Evolutionary conservation across 2,329 filamentous ascomycete species (phyloP).

Genomic region (Trichoderma semiorbis): DNA sequence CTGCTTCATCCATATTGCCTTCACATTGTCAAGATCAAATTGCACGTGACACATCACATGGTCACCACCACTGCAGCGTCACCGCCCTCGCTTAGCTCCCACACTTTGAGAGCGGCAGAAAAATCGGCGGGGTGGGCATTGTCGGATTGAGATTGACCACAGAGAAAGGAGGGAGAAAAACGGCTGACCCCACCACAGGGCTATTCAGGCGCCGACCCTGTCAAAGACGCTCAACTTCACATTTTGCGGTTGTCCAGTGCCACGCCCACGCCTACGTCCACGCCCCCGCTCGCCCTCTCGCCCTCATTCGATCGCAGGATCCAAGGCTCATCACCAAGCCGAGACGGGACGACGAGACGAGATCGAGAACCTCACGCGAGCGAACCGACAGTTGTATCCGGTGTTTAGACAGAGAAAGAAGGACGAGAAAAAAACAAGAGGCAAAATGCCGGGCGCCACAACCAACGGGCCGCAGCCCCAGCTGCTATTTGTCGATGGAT

Average conservation of each 20-base stretch:
- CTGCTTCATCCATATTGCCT: neutral
- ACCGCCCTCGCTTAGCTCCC: slow-evolving; percentile 42
- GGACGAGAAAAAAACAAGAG: slow-evolving; percentile 17
- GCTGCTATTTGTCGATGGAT: slow-evolving; percentile 79
- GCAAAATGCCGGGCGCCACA: slow-evolving; percentile 32
- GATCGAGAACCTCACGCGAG: slow-evolving; percentile 18
- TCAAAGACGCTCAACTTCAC: slow-evolving; percentile 28
- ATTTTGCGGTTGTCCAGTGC: slow-evolving; percentile 26
- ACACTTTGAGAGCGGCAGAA: slow-evolving; percentile 38
- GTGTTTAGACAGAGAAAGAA: slow-evolving; percentile 3
- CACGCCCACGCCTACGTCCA: slow-evolving; percentile 21
- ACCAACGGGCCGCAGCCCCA: slow-evolving; percentile 50
- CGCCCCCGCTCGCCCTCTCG: slow-evolving; percentile 18
- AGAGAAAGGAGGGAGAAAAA: slow-evolving; percentile 9
- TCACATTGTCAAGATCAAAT: neutral
- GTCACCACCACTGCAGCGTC: slow-evolving; percentile 20
- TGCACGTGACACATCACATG: slow-evolving; percentile 28
- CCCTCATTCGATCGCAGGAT: slow-evolving; percentile 19
- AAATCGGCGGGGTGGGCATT: slow-evolving; percentile 36
- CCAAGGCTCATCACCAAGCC: neutral
- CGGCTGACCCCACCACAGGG: slow-evolving; percentile 37
- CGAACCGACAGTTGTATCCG: neutral
- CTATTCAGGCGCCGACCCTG: slow-evolving; percentile 36
- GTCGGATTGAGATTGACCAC: slow-evolving; percentile 16
- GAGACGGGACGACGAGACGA: slow-evolving; percentile 5